Conservation (phyloP, 2,329 filamentous ascomycete genomes). For the Aaosphaeria arxii region DNA sequence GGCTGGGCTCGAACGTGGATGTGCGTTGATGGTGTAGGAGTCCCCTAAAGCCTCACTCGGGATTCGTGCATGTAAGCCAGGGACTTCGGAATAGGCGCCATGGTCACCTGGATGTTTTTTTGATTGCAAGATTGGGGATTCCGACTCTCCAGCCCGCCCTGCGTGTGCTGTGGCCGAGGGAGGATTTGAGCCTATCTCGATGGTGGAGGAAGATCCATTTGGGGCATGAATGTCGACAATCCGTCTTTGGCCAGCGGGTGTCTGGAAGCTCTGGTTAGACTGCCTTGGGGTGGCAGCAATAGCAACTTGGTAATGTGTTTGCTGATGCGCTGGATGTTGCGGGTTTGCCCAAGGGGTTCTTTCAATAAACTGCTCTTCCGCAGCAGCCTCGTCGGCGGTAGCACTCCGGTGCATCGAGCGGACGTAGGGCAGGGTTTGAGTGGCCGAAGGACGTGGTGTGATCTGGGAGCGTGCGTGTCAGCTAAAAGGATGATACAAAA, state of each 20-base stretch:
- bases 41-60: slow-evolving; percentile 21
- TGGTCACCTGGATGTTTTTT: slow-evolving; percentile 33
- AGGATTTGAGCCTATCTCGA: slow-evolving; percentile 38
- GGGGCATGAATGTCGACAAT: slow-evolving; percentile 32
- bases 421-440: slow-evolving; percentile 21
- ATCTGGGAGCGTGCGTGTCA: slow-evolving; percentile 21
- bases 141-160: slow-evolving; percentile 27
- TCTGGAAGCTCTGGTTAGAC: slow-evolving; percentile 29
- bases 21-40: slow-evolving; percentile 16
- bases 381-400: slow-evolving; percentile 54
- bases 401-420: slow-evolving; percentile 33
- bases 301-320: slow-evolving; percentile 25
- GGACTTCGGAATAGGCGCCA: slow-evolving; percentile 20
- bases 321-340: slow-evolving; percentile 50
- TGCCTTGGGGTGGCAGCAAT: slow-evolving; percentile 20
- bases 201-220: slow-evolving; percentile 39
- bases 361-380: slow-evolving; percentile 83
- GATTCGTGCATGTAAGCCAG: slow-evolving; percentile 23
- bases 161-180: slow-evolving; percentile 28
- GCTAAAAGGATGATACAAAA: neutral
- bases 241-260: slow-evolving; percentile 34
- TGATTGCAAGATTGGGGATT: slow-evolving; percentile 38
- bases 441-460: slow-evolving; percentile 25
- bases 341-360: slow-evolving; percentile 92
- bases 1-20: slow-evolving; percentile 28